Evolutionary conservation across 2,329 filamentous ascomycete species (phyloP), one percentile per base, ranked within the genome.

Genomic region (Neofusicoccum kwambonambiense): DNA sequence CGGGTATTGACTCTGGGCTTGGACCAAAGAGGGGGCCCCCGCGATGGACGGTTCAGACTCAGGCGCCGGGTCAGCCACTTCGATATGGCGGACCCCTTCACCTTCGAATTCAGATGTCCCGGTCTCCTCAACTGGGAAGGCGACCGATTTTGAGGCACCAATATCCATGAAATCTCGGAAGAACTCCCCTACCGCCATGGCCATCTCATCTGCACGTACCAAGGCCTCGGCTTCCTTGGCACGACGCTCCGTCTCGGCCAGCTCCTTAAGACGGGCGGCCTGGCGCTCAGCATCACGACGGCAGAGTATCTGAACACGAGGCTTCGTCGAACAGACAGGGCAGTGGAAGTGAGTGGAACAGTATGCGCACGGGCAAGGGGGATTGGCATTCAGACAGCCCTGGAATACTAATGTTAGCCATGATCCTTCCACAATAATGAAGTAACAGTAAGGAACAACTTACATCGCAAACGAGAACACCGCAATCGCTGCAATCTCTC

Each of bases 391-490:
- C 31, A 70, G 67, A 60, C 76, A 78, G 72, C 70, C 70, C 75
- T 76, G 50, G 35, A 31, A 54, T 7, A 15, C 15, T 17, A 11
- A 27, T 62, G 34, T 65, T 49, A 58, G 42, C 17, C 44, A 39
- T 72, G 72, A 69, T 58, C 63, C 49, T 13, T 22, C n/a, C 31
- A 12, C 27, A 41, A 9, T 13, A 3, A 39, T 13, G 8, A 12
- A 6, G 19, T 19, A 8, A 37, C 19, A 15, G n/a, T 35, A 42
- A 47, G 12, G 4, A n/a, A 9, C 6, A 45, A 75, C 76, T 73
- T 69, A 79, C 78, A 68, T 79, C 76, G 60, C 78, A 80, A 37
- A 79, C 77, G 15, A 77, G 68, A 4, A 80, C 78, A 12, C 71
- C 69, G 66, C 78, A 80, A 42, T 74, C 76, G 11, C 70, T 69